Percentiles rank a stretch among this genome's conserved stretches.
These are phyloP conservation scores for Cryptosporidium andersoni DNA, from an alignment of 169 alveolate genomes.

Conservation along the genomic window DNA sequence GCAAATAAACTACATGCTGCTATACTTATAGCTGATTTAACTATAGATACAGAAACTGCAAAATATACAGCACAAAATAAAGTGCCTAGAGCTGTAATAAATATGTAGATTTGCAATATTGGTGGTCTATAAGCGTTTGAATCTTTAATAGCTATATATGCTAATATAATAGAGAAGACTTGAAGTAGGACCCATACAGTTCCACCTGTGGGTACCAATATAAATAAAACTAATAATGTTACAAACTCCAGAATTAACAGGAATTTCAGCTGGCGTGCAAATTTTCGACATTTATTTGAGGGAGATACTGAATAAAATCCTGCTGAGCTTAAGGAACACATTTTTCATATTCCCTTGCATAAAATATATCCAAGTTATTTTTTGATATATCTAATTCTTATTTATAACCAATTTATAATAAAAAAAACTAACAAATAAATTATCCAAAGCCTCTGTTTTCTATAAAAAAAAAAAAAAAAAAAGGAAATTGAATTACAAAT, in stretches of 20 bases:
- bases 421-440: no score
- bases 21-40: slow-evolving; percentile 41
- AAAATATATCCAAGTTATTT: background rate
- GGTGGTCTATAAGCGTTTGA: slow-evolving; percentile 69
- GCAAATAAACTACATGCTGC: slow-evolving; percentile 68
- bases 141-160: slow-evolving; percentile 64
- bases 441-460: no score
- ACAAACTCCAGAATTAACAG: slow-evolving; percentile 42
- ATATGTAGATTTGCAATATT: slow-evolving; percentile 64
- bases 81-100: slow-evolving; percentile 66
- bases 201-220: slow-evolving; percentile 60
- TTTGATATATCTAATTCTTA: background rate
- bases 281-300: slow-evolving; percentile 56
- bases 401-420: background rate
- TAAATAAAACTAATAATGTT: slow-evolving; percentile 49
- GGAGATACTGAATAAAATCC: slow-evolving; percentile 69
- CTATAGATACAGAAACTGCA: slow-evolving; percentile 68
- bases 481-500: no score
- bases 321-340: slow-evolving; percentile 54
- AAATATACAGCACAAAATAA: slow-evolving; percentile 50
- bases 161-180: slow-evolving; percentile 58
- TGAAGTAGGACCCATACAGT: slow-evolving; percentile 66
- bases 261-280: slow-evolving; percentile 58
- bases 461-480: no score
- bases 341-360: slow-evolving; percentile 14